Evolutionary conservation across 2,329 filamentous ascomycete genomes (phyloP).

Genomic region (Fusarium sp.): DNA sequence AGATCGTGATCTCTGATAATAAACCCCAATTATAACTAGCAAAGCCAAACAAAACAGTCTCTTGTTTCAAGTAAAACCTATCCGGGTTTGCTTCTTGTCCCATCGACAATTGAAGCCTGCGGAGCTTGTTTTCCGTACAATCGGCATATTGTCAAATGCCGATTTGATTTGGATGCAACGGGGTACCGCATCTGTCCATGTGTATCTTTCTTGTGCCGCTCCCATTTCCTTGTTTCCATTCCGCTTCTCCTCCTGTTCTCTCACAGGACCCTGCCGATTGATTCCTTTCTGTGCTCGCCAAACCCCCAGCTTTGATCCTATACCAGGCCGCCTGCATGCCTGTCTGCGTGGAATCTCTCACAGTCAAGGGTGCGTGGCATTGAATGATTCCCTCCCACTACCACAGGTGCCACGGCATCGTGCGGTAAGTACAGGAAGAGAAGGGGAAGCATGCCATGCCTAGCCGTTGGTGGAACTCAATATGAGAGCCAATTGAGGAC

Average conservation of each 20-base stretch:
- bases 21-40: not conserved
- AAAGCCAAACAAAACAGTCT: constrained; percentile 13
- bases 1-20: constrained; percentile 33
- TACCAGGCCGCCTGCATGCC: constrained; percentile 23
- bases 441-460: constrained; percentile 11
- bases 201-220: not conserved
- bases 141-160: constrained; percentile 20
- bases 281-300: constrained; percentile 10
- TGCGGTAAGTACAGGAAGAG: constrained; percentile 6
- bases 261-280: constrained; percentile 1
- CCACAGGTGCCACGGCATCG: constrained; percentile 23
- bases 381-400: not conserved
- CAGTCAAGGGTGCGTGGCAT: constrained; percentile 27
- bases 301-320: constrained; percentile 18
- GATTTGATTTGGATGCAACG: constrained; percentile 5
- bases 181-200: constrained; percentile 24
- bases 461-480: constrained; percentile 32
- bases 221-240: constrained; percentile 39
- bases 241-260: constrained; percentile 8
- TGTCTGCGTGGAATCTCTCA: constrained; percentile 13
- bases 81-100: not conserved
- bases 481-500: not conserved
- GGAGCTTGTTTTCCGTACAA: constrained; percentile 34
- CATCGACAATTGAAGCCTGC: not conserved
- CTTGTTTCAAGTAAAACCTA: constrained; percentile 16